phyloP scores from a whole-genome alignment of 2,329 filamentous ascomycete species.

The Cadophora sp. region DNA sequence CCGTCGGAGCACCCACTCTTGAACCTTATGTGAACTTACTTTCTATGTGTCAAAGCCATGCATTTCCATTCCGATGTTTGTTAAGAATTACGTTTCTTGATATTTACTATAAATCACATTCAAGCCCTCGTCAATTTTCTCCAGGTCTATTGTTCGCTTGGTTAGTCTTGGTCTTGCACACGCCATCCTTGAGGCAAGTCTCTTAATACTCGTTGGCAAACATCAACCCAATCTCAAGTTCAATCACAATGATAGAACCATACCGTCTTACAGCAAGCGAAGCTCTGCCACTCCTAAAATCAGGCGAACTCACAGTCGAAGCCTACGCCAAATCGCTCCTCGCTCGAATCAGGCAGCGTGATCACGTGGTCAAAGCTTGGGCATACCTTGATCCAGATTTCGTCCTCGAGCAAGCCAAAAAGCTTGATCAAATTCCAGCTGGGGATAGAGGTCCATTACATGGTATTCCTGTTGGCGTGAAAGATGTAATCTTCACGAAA shows the following conservation, averaged over 20 bases:
- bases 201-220: neutral
- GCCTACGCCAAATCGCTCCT: slow-evolving; percentile 56
- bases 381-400: slow-evolving; percentile 52
- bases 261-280: slow-evolving; percentile 52
- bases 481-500: slow-evolving; percentile 65
- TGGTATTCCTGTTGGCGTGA: slow-evolving; percentile 63
- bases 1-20: slow-evolving; percentile 19
- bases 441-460: slow-evolving; percentile 60
- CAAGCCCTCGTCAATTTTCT: neutral
- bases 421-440: slow-evolving; percentile 56
- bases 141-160: neutral
- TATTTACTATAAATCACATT: neutral
- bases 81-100: neutral
- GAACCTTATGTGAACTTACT: slow-evolving; percentile 2
- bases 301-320: slow-evolving; percentile 54
- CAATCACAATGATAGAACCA: slow-evolving; percentile 41
- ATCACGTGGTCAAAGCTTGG: slow-evolving; percentile 57
- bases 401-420: slow-evolving; percentile 57
- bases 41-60: neutral
- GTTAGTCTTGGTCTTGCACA: neutral
- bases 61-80: neutral
- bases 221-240: neutral
- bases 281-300: slow-evolving; percentile 47
- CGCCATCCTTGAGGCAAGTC: neutral
- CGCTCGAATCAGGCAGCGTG: slow-evolving; percentile 51